Conservation (phyloP, 1,139 yeast species). For the Meyerozyma sp. region DNA sequence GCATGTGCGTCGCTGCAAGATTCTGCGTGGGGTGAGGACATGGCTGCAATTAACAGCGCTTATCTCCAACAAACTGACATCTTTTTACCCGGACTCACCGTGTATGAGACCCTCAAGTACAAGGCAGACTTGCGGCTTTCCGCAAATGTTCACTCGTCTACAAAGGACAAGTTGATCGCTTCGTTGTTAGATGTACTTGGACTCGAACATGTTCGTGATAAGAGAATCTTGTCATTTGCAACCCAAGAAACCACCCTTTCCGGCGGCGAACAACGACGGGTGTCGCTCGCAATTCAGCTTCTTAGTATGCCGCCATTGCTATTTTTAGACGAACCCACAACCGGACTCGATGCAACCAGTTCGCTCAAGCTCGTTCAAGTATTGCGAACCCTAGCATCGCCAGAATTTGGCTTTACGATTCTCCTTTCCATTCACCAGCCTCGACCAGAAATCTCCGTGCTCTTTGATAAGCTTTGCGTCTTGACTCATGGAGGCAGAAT, state of each 20-base stretch:
- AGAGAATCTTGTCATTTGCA: slow-evolving; percentile 12
- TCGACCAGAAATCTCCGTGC: slow-evolving; percentile 15
- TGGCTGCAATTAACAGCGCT: slow-evolving; percentile 13
- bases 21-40: slow-evolving; percentile 1
- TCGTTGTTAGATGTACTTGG: slow-evolving; percentile 15
- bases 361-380: slow-evolving; percentile 16
- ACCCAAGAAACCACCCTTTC: slow-evolving; percentile 11
- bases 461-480: slow-evolving; percentile 19
- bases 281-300: slow-evolving; percentile 19
- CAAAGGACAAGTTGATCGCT: slow-evolving; percentile 10
- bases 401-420: slow-evolving; percentile 19
- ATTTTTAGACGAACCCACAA: slow-evolving; percentile 23
- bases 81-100: slow-evolving; percentile 19
- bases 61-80: slow-evolving; percentile 18
- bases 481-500: slow-evolving; percentile 19
- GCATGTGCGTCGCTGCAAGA: not conserved
- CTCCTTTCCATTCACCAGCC: slow-evolving; percentile 22
- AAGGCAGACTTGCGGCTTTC: slow-evolving; percentile 20
- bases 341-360: slow-evolving; percentile 21
- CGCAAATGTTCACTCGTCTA: slow-evolving; percentile 7
- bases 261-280: slow-evolving; percentile 21
- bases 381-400: slow-evolving; percentile 16
- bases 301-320: slow-evolving; percentile 17
- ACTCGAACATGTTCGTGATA: slow-evolving; percentile 12
- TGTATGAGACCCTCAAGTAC: slow-evolving; percentile 16